Conservation (phyloP, 2,329 filamentous ascomycete species). For the Neofusicoccum cordaticola region DNA sequence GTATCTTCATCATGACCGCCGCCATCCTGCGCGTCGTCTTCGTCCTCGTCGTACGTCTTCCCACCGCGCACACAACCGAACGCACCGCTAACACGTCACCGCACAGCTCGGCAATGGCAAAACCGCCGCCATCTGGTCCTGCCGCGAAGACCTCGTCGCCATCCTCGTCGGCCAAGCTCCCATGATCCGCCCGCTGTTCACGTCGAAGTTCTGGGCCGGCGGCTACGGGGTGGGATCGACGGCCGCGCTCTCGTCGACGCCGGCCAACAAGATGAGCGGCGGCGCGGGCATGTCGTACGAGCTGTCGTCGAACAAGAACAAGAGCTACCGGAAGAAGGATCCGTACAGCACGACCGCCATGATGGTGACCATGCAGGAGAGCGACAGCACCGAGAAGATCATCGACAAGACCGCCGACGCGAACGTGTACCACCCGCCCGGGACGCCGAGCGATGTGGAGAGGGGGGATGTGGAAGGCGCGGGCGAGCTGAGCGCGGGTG, state of each 20-base stretch:
- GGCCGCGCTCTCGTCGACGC: background rate
- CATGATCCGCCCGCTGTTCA: conserved; percentile 31
- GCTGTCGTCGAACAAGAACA: background rate
- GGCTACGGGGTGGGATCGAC: background rate
- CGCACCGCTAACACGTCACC: background rate
- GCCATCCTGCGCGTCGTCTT: conserved; percentile 27
- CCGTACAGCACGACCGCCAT: conserved; percentile 21
- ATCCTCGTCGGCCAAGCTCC: conserved; percentile 39
- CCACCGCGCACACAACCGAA: too few relatives aligned
- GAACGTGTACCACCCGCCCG: too few relatives aligned
- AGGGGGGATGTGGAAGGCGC: background rate
- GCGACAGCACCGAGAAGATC: conserved; percentile 20
- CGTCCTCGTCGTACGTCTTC: conserved; percentile 29
- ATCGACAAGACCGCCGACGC: background rate
- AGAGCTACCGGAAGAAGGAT: conserved; percentile 16
- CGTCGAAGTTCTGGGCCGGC: conserved; percentile 20
- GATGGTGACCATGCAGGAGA: conserved; percentile 20
- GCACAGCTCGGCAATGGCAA: conserved; percentile 19
- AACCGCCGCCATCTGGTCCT: conserved; percentile 37
- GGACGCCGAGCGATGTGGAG: background rate
- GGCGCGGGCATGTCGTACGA: background rate
- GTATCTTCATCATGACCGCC: conserved; percentile 35
- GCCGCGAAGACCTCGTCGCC: conserved; percentile 39
- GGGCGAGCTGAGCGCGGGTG: background rate
- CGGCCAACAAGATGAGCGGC: background rate